Evolutionary conservation across 352 stramenopile species (phyloP), one percentile per base, ranked within the genome.

Genomic region (Pythium chondricola): DNA sequence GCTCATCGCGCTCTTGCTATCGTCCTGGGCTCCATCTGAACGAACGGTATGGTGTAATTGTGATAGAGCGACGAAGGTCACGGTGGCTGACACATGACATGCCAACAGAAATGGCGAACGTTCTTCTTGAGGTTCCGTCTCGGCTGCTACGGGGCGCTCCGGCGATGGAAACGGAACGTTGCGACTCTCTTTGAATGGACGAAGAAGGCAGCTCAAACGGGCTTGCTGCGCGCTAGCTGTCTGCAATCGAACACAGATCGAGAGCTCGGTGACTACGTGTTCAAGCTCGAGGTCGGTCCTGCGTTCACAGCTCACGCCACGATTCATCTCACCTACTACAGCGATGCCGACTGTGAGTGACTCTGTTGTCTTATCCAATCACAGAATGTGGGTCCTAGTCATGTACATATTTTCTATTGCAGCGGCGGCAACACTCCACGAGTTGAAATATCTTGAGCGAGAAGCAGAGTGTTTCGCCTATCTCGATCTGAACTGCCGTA

Each of bases 381-480:
- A 6, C 20, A 29, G 14, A n/a, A n/a, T n/a, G n/a, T n/a, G n/a
- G n/a, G n/a, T n/a, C n/a, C n/a, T n/a, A n/a, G n/a, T n/a, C n/a
- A n/a, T n/a, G n/a, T n/a, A n/a, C n/a, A n/a, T n/a, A n/a, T 6
- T 42, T 25, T 3, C 49, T 2, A 27, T 8, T 2, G 7, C 37
- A 88, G 74, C 78, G 47, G 72, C 74, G 2, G 60, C 72, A 4
- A 83, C 78, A 3, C 63, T 89, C 4, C 69, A 89, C 41, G 74
- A 87, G 27, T 59, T 89, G 8, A 83, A 83, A 48, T 89, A 87
- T 35, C 61, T 85, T 8, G 70, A 87, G 35, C 69, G 73, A 13
- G 78, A 67, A 0, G 78, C 78, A 21, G 73, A 89, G 35, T 89
- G 78, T 39, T 89, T 87, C 32, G 6, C 76, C 8, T 87, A 81